These are phyloP conservation scores for Collybiopsis confluens DNA, from an alignment of 768 basidiomycete genomes.

Conservation along the genomic window DNA sequence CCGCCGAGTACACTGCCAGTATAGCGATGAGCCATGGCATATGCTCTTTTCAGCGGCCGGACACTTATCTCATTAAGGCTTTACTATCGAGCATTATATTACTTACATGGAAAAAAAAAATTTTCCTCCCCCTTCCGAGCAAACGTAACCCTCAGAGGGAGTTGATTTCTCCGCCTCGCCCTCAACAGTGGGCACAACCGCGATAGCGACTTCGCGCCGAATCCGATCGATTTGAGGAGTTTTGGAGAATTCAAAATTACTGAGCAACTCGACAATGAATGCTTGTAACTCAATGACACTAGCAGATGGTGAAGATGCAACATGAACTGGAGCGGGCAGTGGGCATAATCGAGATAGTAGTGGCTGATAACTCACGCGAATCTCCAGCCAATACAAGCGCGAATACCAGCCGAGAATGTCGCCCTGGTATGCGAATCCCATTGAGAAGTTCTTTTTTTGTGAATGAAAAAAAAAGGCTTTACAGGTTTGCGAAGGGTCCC, in stretches of 20 bases:
- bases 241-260: slow-evolving; percentile 48
- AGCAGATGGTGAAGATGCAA: background rate
- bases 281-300: slow-evolving; percentile 50
- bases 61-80: no score
- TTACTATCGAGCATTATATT: no score
- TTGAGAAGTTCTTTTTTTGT: no score
- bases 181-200: slow-evolving; percentile 40
- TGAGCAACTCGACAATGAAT: slow-evolving; percentile 51
- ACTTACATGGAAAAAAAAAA: background rate
- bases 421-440: no score
- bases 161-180: slow-evolving; percentile 35
- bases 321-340: no score
- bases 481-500: slow-evolving; percentile 30
- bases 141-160: slow-evolving; percentile 31
- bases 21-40: no score
- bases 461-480: no score
- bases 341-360: no score
- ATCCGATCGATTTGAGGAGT: slow-evolving; percentile 30
- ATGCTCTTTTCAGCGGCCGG: no score
- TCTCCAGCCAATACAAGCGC: slow-evolving; percentile 25
- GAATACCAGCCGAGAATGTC: slow-evolving; percentile 21
- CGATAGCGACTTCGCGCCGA: slow-evolving; percentile 33
- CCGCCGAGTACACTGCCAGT: no score
- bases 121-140: background rate
- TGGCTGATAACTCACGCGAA: slow-evolving; percentile 23